Evolutionary conservation across 2,329 filamentous ascomycete species (phyloP), one percentile per base, ranked within the genome.

Genomic region (Capronia coronata): DNA sequence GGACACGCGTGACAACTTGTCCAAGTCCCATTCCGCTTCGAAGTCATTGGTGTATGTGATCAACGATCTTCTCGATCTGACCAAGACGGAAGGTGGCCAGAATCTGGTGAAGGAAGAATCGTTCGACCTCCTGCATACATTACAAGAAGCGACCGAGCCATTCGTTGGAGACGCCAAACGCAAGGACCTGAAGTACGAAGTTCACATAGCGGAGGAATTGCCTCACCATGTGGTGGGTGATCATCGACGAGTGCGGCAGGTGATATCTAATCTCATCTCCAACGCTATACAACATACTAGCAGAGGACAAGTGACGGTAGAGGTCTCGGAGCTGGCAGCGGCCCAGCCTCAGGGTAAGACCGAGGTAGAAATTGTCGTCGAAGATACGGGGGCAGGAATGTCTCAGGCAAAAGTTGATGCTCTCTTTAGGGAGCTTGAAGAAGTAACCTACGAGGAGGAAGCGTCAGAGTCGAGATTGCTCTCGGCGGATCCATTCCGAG

Each of bases 31-130:
- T 63, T 94, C 88, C 0, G 89, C 89, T 2, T 95, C 89, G 0
- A 94, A 94, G 62, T 94, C 88, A 0, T 71, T 95, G 21, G 91
- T 95, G 3, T 94, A 94, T 63, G 88, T 94, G 8, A 95, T 95
- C 69, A 95, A 95, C 57, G 89, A 95, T 64, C 73, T 95, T 1
- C 73, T 95, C 0, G 89, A 95, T 63, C 71, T 95, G 23, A 94
- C 90, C 1, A 93, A 94, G 62, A 85, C 86, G 0, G 89, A 94
- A 64, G 85, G 90, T 64, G 88, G 89, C 0, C 83, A 84, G 41
- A 77, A 82, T 1, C 69, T 94, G 2, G 77, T 91, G 62, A 91
- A 88, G 59, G 83, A 90, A 49, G 89, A 94, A 61, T 69, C 83
- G 0, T 89, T 95, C 43, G 81, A 94, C 61, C 72, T 95, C 2